Conservation (phyloP, 805 yeast genomes). For the Saccharomycopsis oosterbeekiorum region DNA sequence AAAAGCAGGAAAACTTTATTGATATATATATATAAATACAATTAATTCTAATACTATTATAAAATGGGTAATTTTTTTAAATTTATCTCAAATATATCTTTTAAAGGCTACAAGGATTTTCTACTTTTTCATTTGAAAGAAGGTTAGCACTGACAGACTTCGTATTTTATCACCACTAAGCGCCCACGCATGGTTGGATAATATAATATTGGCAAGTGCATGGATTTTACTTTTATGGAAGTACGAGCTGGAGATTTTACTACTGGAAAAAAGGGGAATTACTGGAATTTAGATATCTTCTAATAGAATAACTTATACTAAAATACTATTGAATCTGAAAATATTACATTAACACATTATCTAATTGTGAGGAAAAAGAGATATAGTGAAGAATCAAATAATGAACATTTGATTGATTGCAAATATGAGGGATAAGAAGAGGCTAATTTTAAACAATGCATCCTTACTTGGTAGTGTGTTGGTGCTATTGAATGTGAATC, state of each 20-base stretch:
- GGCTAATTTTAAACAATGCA: background rate
- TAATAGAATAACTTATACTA: too few relatives aligned
- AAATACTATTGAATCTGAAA: too few relatives aligned
- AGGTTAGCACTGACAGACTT: too few relatives aligned
- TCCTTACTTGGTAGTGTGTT: background rate
- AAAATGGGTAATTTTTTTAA: too few relatives aligned
- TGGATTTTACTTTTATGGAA: background rate
- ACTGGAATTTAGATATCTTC: too few relatives aligned
- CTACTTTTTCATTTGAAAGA: too few relatives aligned
- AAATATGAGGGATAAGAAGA: background rate
- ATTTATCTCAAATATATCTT: too few relatives aligned
- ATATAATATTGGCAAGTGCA: background rate
- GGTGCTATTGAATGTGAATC: background rate
- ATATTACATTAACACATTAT: too few relatives aligned
- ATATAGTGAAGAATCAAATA: background rate
- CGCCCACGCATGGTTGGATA: too few relatives aligned
- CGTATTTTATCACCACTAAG: too few relatives aligned
- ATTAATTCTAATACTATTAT: background rate
- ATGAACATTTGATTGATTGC: background rate
- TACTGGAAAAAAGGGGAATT: background rate
- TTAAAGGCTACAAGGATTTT: too few relatives aligned
- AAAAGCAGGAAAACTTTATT: background rate
- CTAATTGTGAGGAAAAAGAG: too few relatives aligned
- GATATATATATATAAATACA: background rate
- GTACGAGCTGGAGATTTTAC: background rate